Conservation (phyloP, 169 alveolate genomes). For the Theileria orientalis region DNA sequence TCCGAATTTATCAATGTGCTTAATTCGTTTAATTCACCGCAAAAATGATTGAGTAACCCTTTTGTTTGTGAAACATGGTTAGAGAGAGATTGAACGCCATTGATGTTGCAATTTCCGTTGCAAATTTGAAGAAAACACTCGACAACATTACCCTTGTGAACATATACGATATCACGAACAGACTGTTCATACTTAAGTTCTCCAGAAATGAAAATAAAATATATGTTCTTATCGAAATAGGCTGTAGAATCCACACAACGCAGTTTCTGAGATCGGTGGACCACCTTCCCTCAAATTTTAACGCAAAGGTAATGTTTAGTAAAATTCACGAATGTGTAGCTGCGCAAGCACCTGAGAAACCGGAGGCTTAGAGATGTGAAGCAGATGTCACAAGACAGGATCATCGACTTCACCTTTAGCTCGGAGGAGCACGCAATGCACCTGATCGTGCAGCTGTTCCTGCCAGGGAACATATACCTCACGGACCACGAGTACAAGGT, state of each 20-base stretch:
- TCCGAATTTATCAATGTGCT: not conserved
- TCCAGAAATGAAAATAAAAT: conserved; percentile 72
- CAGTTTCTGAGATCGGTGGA: conserved; percentile 71
- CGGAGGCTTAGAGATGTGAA: conserved; percentile 65
- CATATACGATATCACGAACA: conserved; percentile 73
- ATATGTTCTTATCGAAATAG: conserved; percentile 71
- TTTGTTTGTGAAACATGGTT: conserved; percentile 40
- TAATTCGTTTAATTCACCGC: too few relatives aligned
- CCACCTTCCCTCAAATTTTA: conserved; percentile 75
- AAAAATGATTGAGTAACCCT: too few relatives aligned
- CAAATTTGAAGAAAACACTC: conserved; percentile 52
- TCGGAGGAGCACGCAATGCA: conserved; percentile 88
- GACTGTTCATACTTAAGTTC: conserved; percentile 71
- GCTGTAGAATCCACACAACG: conserved; percentile 73
- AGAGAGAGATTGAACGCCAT: conserved; percentile 76
- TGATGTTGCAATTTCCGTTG: conserved; percentile 70
- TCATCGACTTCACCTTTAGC: conserved; percentile 88
- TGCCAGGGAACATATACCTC: conserved; percentile 89
- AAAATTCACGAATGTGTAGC: conserved; percentile 1
- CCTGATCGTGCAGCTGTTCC: conserved; percentile 89
- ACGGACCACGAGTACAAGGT: conserved; percentile 88
- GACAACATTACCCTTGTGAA: conserved; percentile 68
- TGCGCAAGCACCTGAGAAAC: conserved; percentile 73
- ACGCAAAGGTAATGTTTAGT: conserved; percentile 63
- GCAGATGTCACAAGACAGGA: conserved; percentile 90